Percentiles rank a stretch among this genome's conserved stretches.
Conservation (phyloP, 1,284 basidiomycete genomes). For the Lentinula novae-zelandiae region DNA sequence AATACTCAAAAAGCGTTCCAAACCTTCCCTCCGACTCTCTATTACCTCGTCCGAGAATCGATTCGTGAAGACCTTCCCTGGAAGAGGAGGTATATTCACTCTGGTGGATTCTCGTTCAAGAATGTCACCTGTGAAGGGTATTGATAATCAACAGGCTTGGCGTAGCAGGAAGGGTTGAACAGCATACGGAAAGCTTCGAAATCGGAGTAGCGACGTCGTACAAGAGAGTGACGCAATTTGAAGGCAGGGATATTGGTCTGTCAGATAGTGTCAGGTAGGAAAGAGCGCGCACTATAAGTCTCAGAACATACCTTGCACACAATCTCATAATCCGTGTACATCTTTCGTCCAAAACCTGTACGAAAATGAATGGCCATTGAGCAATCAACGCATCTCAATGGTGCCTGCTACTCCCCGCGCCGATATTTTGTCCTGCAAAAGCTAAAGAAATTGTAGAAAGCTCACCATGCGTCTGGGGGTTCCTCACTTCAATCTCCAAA, state of each 20-base stretch:
- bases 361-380: background rate
- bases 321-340: conserved; percentile 99
- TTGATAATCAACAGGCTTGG: background rate
- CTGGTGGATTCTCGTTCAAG: conserved; percentile 95
- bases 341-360: conserved; percentile 90
- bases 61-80: conserved; percentile 95
- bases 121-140: conserved; percentile 55
- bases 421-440: background rate
- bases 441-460: conserved; percentile 1
- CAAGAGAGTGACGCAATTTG: conserved; percentile 92
- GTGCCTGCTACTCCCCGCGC: background rate
- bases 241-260: conserved; percentile 99
- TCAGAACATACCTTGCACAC: conserved; percentile 79
- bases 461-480: conserved; percentile 94
- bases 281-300: background rate
- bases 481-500: conserved; percentile 96
- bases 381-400: background rate
- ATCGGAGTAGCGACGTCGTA: conserved; percentile 95
- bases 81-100: conserved; percentile 95
- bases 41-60: conserved; percentile 98
- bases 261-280: background rate
- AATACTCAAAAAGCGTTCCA: conserved; percentile 94
- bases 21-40: conserved; percentile 85
- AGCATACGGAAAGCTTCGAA: conserved; percentile 90
- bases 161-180: background rate